These are phyloP conservation scores for Suillus tomentosus DNA, from an alignment of 768 basidiomycete species.

Conservation along the genomic window DNA sequence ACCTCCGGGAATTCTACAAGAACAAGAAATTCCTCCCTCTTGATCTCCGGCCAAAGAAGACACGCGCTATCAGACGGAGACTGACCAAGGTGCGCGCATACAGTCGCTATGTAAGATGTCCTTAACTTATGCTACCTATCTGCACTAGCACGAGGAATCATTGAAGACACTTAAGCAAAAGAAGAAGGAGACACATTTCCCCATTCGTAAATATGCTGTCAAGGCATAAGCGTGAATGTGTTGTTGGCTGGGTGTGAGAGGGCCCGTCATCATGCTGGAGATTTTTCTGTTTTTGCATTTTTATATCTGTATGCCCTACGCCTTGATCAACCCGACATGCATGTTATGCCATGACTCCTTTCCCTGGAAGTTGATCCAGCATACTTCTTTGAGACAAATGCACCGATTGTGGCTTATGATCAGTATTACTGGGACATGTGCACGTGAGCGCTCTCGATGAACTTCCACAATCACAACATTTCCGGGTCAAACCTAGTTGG, in stretches of 20 bases:
- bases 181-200: conserved; percentile 96
- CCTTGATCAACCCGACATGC: conserved; percentile 36
- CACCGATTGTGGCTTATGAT: conserved; percentile 3
- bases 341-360: conserved; percentile 24
- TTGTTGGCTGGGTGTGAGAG: conserved; percentile 25
- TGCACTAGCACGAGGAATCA: conserved; percentile 72
- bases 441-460: not conserved
- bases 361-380: not conserved
- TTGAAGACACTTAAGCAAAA: conserved; percentile 88
- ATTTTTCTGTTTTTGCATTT: conserved; percentile 32
- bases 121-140: conserved; percentile 12
- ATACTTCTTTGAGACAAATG: not conserved
- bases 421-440: not conserved
- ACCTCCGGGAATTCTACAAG: conserved; percentile 98
- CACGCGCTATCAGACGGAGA: conserved; percentile 95
- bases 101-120: not conserved
- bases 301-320: conserved; percentile 42
- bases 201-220: conserved; percentile 90
- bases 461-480: not conserved
- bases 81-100: conserved; percentile 73
- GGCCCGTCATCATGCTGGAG: conserved; percentile 14
- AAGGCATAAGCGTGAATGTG: conserved; percentile 65
- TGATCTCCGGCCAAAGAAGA: conserved; percentile 97
- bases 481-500: not conserved
- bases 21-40: conserved; percentile 94